phyloP scores from a whole-genome alignment of 78 protist genomes.

The Monosiga brevicollis region DNA sequence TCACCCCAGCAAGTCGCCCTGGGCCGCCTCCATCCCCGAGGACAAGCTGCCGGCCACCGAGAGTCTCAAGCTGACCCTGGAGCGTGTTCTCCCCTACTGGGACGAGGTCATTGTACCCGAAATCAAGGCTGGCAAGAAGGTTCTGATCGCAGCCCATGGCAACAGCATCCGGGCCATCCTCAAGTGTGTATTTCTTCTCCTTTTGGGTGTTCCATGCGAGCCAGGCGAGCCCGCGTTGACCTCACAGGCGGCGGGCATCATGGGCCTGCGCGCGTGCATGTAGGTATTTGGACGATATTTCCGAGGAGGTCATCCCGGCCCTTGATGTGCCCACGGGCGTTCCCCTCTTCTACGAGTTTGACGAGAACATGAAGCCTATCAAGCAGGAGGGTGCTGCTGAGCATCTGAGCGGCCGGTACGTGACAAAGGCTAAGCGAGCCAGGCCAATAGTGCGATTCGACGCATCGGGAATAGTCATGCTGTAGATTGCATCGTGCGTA shows the following conservation, averaged over 20 bases:
- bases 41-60: slow-evolving; percentile 48
- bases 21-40: slow-evolving; percentile 30
- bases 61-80: slow-evolving; percentile 41
- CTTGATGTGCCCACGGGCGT: slow-evolving; percentile 83
- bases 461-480: background rate
- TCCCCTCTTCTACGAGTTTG: slow-evolving; percentile 71
- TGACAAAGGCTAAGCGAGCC: background rate
- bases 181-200: slow-evolving; percentile 46
- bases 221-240: too few species aligned
- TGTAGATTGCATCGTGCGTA: background rate
- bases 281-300: slow-evolving; percentile 14
- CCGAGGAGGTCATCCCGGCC: slow-evolving; percentile 45
- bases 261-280: background rate
- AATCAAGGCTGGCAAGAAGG: slow-evolving; percentile 61
- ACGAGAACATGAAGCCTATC: slow-evolving; percentile 46
- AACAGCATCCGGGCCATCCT: slow-evolving; percentile 82
- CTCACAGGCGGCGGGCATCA: background rate
- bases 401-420: background rate
- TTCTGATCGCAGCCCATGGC: slow-evolving; percentile 86
- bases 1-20: slow-evolving; percentile 53
- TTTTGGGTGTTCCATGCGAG: too few species aligned
- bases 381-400: slow-evolving; percentile 15
- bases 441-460: too few species aligned
- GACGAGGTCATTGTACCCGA: slow-evolving; percentile 51
- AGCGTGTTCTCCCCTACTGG: slow-evolving; percentile 74